Evolutionary conservation across 306 rosid genomes (phyloP).

Genomic region (Oemleria cerasiformis): DNA sequence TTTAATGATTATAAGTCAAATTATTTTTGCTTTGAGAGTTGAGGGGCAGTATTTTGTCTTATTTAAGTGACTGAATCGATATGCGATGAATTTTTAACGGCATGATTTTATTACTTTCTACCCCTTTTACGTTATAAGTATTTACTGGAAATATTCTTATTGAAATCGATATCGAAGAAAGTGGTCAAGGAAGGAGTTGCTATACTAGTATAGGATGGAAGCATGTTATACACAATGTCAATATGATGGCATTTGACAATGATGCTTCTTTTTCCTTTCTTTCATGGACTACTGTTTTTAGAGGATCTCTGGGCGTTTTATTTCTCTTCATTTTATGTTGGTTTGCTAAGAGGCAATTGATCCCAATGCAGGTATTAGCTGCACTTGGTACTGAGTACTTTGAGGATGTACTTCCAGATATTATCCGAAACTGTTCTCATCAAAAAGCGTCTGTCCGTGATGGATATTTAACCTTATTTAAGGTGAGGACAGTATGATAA

Average conservation of each 20-base stretch:
- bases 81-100: background rate
- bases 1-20: background rate
- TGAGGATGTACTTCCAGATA: conserved; percentile 90
- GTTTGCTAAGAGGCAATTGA: conserved; percentile 6
- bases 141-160: background rate
- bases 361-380: conserved; percentile 67
- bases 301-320: background rate
- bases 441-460: conserved; percentile 92
- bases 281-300: background rate
- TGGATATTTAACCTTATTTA: conserved; percentile 89
- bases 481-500: conserved; percentile 47
- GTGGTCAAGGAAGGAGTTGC: background rate
- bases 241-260: background rate
- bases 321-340: background rate
- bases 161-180: background rate
- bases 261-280: background rate
- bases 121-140: background rate
- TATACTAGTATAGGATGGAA: background rate
- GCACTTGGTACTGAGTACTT: conserved; percentile 86
- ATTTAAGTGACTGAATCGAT: background rate
- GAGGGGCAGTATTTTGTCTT: background rate
- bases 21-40: background rate
- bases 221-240: background rate
- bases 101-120: background rate
- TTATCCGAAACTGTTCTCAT: conserved; percentile 88